phyloP scores from a whole-genome alignment of 2,329 filamentous ascomycete species.

The Calonectria pauciramosa region DNA sequence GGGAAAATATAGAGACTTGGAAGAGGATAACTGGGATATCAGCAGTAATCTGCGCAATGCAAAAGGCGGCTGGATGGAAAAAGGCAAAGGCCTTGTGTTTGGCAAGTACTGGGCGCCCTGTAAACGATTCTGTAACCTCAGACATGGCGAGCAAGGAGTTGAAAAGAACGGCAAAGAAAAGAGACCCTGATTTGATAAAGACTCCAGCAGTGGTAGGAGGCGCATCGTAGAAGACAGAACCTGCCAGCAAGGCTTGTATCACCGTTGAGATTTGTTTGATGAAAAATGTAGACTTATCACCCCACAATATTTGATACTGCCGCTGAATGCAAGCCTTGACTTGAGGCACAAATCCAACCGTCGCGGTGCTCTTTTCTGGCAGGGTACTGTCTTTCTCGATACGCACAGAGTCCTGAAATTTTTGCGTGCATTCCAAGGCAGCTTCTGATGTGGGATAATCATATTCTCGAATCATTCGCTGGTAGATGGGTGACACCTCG shows the following conservation, averaged over 20 bases:
- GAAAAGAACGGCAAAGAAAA: constrained; percentile 75
- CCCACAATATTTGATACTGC: constrained; percentile 76
- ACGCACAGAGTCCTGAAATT: constrained; percentile 67
- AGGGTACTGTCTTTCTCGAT: constrained; percentile 69
- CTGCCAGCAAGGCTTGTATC: constrained; percentile 71
- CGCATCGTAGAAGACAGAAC: constrained; percentile 77
- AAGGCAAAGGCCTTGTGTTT: constrained; percentile 72
- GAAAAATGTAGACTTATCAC: constrained; percentile 73
- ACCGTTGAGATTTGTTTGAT: constrained; percentile 73
- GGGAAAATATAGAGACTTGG: constrained; percentile 69
- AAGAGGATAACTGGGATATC: constrained; percentile 69
- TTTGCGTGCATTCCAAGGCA: constrained; percentile 62
- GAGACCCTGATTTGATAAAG: constrained; percentile 73
- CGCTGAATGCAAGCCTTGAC: constrained; percentile 68
- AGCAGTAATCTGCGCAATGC: constrained; percentile 68
- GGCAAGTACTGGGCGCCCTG: constrained; percentile 69
- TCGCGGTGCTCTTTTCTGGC: constrained; percentile 67
- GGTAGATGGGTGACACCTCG: constrained; percentile 63
- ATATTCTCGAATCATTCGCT: constrained; percentile 68
- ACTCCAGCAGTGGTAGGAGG: constrained; percentile 69
- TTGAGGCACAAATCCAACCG: constrained; percentile 67
- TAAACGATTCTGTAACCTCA: constrained; percentile 75
- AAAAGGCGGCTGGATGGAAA: constrained; percentile 70
- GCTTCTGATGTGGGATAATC: constrained; percentile 65
- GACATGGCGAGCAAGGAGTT: constrained; percentile 74